Evolutionary conservation across 2,329 filamentous ascomycete species (phyloP).

Genomic region (Cytospora chrysosperma): DNA sequence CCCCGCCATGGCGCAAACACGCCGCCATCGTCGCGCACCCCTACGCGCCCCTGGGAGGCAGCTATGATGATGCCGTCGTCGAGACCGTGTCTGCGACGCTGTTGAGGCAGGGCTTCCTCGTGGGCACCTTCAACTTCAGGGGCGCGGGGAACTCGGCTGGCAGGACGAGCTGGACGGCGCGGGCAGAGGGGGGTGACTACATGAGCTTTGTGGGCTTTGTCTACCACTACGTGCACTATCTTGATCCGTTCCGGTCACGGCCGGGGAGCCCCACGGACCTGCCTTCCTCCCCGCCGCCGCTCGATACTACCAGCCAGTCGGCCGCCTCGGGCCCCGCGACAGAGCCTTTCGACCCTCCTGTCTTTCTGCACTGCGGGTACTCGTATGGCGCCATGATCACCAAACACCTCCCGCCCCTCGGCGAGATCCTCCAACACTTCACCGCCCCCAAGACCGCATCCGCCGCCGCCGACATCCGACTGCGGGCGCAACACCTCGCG

Average conservation of each 20-base stretch:
- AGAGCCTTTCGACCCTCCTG: conserved; percentile 27
- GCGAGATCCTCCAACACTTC: conserved; percentile 61
- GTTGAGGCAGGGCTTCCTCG: conserved; percentile 68
- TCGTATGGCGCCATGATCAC: conserved; percentile 88
- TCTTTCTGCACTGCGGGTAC: conserved; percentile 81
- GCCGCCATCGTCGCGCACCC: conserved; percentile 78
- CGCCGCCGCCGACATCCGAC: conserved; percentile 65
- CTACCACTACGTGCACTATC: conserved; percentile 65
- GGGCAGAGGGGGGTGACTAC: conserved; percentile 79
- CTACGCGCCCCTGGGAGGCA: conserved; percentile 84
- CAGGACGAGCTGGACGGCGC: conserved; percentile 82
- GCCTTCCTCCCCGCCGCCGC: conserved; percentile 6
- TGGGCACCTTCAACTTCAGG: conserved; percentile 92
- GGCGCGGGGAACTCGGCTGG: conserved; percentile 75
- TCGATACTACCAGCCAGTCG: conserved; percentile 1
- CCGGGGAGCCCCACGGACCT: neutral
- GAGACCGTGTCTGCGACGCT: conserved; percentile 63
- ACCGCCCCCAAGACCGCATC: conserved; percentile 51
- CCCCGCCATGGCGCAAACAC: conserved; percentile 46
- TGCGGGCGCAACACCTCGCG: conserved; percentile 68
- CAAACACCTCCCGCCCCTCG: conserved; percentile 64
- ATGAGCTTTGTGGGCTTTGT: conserved; percentile 79
- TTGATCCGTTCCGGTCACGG: conserved; percentile 43
- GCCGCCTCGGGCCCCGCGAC: neutral
- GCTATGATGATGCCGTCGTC: conserved; percentile 79